Evolutionary conservation across 225 moss, liverwort and hornwort genomes (phyloP).

Genomic region (Bryum argenteum): DNA sequence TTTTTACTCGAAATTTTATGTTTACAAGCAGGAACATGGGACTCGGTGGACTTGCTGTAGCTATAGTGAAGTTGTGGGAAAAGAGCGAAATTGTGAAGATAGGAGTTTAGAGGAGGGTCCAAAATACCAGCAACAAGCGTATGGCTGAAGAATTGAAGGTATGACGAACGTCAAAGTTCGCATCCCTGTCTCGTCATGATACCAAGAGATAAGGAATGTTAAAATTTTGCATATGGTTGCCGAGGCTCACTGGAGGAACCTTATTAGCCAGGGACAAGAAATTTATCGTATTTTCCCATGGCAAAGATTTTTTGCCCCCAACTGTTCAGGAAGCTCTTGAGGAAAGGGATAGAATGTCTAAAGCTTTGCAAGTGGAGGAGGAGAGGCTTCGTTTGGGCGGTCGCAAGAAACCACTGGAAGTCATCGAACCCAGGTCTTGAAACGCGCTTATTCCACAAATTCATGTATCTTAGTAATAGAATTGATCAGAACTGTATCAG

Average conservation of each 20-base stretch:
- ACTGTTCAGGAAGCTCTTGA: conserved; percentile 76
- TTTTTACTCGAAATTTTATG: conserved; percentile 11
- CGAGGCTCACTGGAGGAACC: conserved; percentile 88
- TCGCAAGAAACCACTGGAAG: conserved; percentile 43
- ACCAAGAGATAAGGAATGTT: conserved; percentile 8
- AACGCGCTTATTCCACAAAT: background rate
- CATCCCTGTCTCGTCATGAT: conserved; percentile 16
- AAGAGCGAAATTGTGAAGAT: conserved; percentile 82
- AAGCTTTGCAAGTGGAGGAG: conserved; percentile 83
- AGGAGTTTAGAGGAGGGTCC: conserved; percentile 61
- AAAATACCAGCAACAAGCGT: conserved; percentile 66
- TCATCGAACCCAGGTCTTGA: conserved; percentile 52
- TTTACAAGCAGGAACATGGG: conserved; percentile 75
- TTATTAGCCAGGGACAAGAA: conserved; percentile 82
- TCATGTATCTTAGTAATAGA: conserved; percentile 16
- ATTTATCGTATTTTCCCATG: conserved; percentile 80
- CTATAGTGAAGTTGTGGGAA: conserved; percentile 91
- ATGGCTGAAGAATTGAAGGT: conserved; percentile 74
- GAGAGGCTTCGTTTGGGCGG: conserved; percentile 69
- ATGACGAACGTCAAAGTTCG: conserved; percentile 8
- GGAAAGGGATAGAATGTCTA: conserved; percentile 71
- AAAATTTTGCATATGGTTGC: conserved; percentile 34
- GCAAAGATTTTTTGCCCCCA: conserved; percentile 95
- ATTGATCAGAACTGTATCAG: too few species aligned
- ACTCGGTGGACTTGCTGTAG: conserved; percentile 80